phyloP scores from a whole-genome alignment of 805 yeast genomes.

The Scheffersomyces spartinae region DNA sequence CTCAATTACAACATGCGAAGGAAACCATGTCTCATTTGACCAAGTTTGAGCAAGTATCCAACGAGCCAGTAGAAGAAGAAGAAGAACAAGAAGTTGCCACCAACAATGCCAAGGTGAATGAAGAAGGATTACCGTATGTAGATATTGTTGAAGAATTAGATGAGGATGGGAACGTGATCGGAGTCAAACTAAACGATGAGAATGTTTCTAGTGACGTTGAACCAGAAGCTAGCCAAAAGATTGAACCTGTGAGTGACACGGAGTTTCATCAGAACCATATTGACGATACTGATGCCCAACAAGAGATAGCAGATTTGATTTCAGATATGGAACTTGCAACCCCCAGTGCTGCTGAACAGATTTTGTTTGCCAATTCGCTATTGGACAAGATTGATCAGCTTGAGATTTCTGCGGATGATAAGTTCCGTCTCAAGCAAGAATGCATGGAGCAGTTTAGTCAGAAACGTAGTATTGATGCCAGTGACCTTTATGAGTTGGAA shows the following conservation, averaged over 20 bases:
- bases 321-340: too few relatives aligned
- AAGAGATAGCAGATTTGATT: neutral
- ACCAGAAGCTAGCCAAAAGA: conserved; percentile 7
- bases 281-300: neutral
- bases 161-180: conserved; percentile 64
- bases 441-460: conserved; percentile 13
- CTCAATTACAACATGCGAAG: conserved; percentile 28
- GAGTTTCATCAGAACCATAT: conserved; percentile 3
- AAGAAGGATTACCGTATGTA: conserved; percentile 53
- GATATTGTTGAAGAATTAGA: conserved; percentile 75
- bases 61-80: conserved; percentile 6
- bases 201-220: conserved; percentile 32
- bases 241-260: conserved; percentile 4
- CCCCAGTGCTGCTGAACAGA: too few relatives aligned
- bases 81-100: conserved; percentile 4
- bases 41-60: conserved; percentile 4
- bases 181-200: conserved; percentile 14
- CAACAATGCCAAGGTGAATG: conserved; percentile 11
- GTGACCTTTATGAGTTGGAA: conserved; percentile 8
- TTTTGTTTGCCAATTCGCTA: too few relatives aligned
- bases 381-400: conserved; percentile 15
- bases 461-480: too few relatives aligned
- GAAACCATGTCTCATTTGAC: conserved; percentile 15
- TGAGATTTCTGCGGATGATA: conserved; percentile 17
- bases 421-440: conserved; percentile 12